Evolutionary conservation across 2,329 filamentous ascomycete species (phyloP).

Genomic region (Alternaria metachromatica): DNA sequence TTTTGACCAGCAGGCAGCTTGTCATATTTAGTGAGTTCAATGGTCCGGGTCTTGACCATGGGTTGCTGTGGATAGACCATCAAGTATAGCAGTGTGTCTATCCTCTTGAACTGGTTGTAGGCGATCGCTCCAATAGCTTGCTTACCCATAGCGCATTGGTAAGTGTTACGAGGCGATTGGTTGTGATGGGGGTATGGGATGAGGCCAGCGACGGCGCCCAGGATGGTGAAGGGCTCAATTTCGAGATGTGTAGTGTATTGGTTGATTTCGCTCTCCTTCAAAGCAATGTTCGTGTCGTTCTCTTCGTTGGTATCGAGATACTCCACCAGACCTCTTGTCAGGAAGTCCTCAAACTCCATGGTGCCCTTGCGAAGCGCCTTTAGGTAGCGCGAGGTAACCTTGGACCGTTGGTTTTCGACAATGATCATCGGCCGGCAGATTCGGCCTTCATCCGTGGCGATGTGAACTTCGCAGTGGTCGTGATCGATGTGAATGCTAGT

Average conservation of each 20-base stretch:
- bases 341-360: slow-evolving; percentile 91
- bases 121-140: slow-evolving; percentile 98
- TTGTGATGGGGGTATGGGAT: slow-evolving; percentile 99
- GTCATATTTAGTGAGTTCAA: slow-evolving; percentile 95
- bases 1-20: slow-evolving; percentile 97
- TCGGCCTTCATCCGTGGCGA: slow-evolving; percentile 95
- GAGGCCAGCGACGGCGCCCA: slow-evolving; percentile 92
- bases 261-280: slow-evolving; percentile 85
- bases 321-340: slow-evolving; percentile 88
- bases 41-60: slow-evolving; percentile 96
- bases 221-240: slow-evolving; percentile 96
- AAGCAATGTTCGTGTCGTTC: slow-evolving; percentile 91
- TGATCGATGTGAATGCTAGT: slow-evolving; percentile 96
- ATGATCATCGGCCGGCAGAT: slow-evolving; percentile 97
- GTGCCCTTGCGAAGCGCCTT: slow-evolving; percentile 81
- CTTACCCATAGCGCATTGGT: slow-evolving; percentile 99
- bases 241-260: slow-evolving; percentile 90
- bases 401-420: slow-evolving; percentile 85
- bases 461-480: slow-evolving; percentile 88
- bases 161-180: slow-evolving; percentile 97
- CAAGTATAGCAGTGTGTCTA: slow-evolving; percentile 93
- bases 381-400: slow-evolving; percentile 79
- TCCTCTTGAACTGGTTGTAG: slow-evolving; percentile 96
- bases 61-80: slow-evolving; percentile 98
- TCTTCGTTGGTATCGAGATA: slow-evolving; percentile 99